Evolutionary conservation across 768 basidiomycete genomes (phyloP).

Genomic region (Boletus subcaerulescens): DNA sequence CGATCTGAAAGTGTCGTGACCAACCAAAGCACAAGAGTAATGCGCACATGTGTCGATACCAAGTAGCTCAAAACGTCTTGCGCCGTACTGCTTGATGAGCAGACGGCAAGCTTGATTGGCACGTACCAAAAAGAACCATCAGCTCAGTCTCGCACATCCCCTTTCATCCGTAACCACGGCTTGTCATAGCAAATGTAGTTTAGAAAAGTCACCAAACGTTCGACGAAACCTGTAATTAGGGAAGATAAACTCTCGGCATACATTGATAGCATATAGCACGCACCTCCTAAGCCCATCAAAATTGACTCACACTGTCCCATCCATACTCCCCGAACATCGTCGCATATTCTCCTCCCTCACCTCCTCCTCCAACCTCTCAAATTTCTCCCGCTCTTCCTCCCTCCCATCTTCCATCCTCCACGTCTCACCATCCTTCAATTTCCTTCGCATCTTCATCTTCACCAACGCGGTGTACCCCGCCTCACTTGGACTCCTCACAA

Average conservation of each 20-base stretch:
- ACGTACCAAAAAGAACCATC: no score
- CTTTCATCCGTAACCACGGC: no score
- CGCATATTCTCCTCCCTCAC: constrained; percentile 33
- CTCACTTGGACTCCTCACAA: constrained; percentile 52
- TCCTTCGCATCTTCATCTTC: constrained; percentile 56
- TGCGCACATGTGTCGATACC: no score
- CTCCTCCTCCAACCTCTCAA: constrained; percentile 27
- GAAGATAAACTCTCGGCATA: no score
- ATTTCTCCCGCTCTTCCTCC: constrained; percentile 21
- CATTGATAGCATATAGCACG: neutral
- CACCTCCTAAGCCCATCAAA: constrained; percentile 1
- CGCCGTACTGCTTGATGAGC: no score
- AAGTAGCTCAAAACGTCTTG: no score
- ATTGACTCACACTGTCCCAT: neutral
- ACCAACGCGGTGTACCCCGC: constrained; percentile 70
- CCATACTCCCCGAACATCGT: neutral
- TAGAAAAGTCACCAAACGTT: neutral
- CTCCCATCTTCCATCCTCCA: constrained; percentile 36
- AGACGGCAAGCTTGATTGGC: no score
- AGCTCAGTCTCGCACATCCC: no score
- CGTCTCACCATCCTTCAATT: constrained; percentile 35
- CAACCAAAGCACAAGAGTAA: no score
- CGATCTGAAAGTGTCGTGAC: no score
- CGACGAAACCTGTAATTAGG: neutral
- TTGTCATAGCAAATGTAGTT: no score